Evolutionary conservation across 1,284 basidiomycete genomes (phyloP).

Genomic region (Fistulinella cinereoalba): DNA sequence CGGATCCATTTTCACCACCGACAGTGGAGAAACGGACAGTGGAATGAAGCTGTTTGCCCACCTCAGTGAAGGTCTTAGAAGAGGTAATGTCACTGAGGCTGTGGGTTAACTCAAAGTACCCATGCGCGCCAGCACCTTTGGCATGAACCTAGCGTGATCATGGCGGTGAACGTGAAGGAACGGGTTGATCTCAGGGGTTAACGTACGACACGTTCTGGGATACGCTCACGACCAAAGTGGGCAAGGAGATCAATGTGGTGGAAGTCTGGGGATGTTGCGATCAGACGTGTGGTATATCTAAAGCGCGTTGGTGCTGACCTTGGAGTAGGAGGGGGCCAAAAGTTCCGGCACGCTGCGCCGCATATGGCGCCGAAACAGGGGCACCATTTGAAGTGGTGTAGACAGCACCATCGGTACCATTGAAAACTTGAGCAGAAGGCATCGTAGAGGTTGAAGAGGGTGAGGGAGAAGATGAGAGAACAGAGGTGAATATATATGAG

Average conservation of each 20-base stretch:
- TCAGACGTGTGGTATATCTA: conserved; percentile 3
- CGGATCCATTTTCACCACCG: conserved; percentile 83
- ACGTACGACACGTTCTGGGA: conserved; percentile 88
- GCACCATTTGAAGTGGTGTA: conserved; percentile 88
- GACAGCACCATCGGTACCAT: conserved; percentile 52
- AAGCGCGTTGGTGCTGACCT: conserved; percentile 42
- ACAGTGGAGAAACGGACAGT: conserved; percentile 88
- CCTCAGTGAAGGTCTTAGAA: conserved; percentile 66
- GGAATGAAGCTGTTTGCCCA: conserved; percentile 67
- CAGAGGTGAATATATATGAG: conserved; percentile 6
- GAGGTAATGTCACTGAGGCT: conserved; percentile 79
- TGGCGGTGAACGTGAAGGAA: conserved; percentile 4
- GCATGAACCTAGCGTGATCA: conserved; percentile 63
- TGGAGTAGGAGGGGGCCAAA: conserved; percentile 85
- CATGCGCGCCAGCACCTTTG: conserved; percentile 87
- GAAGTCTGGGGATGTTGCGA: conserved; percentile 47
- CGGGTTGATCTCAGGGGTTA: neutral
- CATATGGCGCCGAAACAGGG: conserved; percentile 70
- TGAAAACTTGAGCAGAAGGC: conserved; percentile 63
- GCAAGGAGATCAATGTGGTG: conserved; percentile 86
- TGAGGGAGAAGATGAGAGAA: conserved; percentile 1
- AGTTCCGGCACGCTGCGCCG: conserved; percentile 70
- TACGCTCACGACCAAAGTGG: conserved; percentile 92
- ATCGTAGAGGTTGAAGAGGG: conserved; percentile 36
- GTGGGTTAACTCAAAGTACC: conserved; percentile 86